A percentile compares a stretch with the other conserved stretches of the same genome.
These are phyloP conservation scores for Ophiocordyceps robertsii DNA, from an alignment of 2,329 filamentous ascomycete species.

Conservation along the genomic window DNA sequence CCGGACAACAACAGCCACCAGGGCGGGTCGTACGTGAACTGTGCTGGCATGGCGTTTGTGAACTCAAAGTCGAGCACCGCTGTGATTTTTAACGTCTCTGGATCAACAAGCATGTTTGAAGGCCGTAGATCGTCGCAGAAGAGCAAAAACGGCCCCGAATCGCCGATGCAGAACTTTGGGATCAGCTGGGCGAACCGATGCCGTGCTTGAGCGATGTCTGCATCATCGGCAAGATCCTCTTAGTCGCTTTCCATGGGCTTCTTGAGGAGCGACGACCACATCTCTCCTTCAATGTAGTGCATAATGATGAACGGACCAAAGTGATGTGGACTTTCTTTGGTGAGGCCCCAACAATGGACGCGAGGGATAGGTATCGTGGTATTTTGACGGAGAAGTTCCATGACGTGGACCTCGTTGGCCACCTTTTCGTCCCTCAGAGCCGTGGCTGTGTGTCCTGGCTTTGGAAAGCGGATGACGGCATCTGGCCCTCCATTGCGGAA, in stretches of 20 bases:
- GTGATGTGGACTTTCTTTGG: slow-evolving; percentile 14
- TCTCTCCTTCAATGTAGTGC: slow-evolving; percentile 15
- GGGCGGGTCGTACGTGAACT: slow-evolving; percentile 22
- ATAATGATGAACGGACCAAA: slow-evolving; percentile 19
- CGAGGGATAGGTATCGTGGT: slow-evolving; percentile 17
- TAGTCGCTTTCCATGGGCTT: slow-evolving; percentile 10
- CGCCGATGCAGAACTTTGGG: slow-evolving; percentile 12
- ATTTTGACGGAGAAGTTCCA: slow-evolving; percentile 13
- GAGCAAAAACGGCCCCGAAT: slow-evolving; percentile 20
- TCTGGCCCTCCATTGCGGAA: slow-evolving; percentile 8
- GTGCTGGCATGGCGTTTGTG: slow-evolving; percentile 24
- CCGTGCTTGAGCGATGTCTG: slow-evolving; percentile 12
- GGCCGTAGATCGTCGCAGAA: slow-evolving; percentile 26
- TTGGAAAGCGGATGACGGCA: slow-evolving; percentile 13
- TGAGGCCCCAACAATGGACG: slow-evolving; percentile 13
- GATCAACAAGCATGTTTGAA: slow-evolving; percentile 24
- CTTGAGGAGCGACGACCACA: slow-evolving; percentile 10
- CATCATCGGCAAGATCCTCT: slow-evolving; percentile 10
- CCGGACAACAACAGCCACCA: slow-evolving; percentile 23
- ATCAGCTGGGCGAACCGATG: slow-evolving; percentile 18
- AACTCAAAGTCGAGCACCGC: slow-evolving; percentile 26
- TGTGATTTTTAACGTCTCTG: slow-evolving; percentile 18
- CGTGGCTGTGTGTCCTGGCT: slow-evolving; percentile 10
- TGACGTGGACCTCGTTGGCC: slow-evolving; percentile 12
- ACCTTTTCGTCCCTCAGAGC: slow-evolving; percentile 17